Evolutionary conservation across 1,284 basidiomycete species (phyloP), one percentile per base, ranked within the genome.

Genomic region (Ustilago cynodontis): DNA sequence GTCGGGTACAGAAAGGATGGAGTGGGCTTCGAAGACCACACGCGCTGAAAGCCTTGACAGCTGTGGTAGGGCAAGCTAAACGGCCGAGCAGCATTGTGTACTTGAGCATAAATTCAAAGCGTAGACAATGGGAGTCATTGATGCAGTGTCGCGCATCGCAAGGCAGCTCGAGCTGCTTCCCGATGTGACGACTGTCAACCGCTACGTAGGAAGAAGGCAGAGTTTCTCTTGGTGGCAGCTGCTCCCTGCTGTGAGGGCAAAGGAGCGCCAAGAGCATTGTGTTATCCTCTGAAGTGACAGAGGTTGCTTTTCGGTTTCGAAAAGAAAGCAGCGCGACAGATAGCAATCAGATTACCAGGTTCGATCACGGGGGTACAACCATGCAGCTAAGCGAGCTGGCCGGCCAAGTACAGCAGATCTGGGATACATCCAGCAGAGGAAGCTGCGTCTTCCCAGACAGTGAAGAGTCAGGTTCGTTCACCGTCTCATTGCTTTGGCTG

Each of bases 41-140:
- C 20, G 41, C n/a, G 41, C 41, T 43, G 41, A 43, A 43, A n/a
- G 41, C 41, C 8, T 43, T 43, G n/a, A 9, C 8, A n/a, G 8
- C 7, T 3, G 20, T n/a, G n/a, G 9, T 20, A 43, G 41, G 20
- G 41, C 41, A 43, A 14, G 18, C n/a, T 43, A 20, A 11, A 11
- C 6, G 7, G 11, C 18, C n/a, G 7, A 43, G 37, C 37, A 41
- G 14, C 31, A 52, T 18, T 29, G n/a, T 54, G 53, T 18, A 39
- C 33, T 22, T 28, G 35, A 39, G 20, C 35, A 37, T 54, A 20
- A 54, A 13, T 56, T 56, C 31, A 43, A n/a, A 43, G 3, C 26
- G 9, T 6, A 33, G 43, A 56, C 54, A 56, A 56, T 43, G 54
- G 22, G 39, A 22, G 24, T 14, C 37, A 41, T 41, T 43, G 41